Conservation (phyloP, 1,284 basidiomycete species). For the Ganoderma sinense region DNA sequence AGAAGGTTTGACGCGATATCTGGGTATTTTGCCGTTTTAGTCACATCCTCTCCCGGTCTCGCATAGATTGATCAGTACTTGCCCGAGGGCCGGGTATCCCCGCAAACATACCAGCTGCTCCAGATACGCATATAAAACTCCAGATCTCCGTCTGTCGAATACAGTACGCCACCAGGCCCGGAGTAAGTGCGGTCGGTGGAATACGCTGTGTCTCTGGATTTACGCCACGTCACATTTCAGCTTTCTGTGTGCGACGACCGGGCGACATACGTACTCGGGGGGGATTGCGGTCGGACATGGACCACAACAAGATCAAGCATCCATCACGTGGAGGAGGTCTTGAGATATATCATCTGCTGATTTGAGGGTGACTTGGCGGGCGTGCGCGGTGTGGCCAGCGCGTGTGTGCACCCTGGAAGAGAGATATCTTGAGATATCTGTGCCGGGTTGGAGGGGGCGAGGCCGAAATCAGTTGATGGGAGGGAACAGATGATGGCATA, state of each 20-base stretch:
- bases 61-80: background rate
- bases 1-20: slow-evolving; percentile 5
- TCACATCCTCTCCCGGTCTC: background rate
- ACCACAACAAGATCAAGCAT: slow-evolving; percentile 8
- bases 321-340: slow-evolving; percentile 17
- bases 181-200: background rate
- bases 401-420: slow-evolving; percentile 17
- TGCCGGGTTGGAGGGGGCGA: slow-evolving; percentile 9
- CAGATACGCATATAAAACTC: slow-evolving; percentile 4
- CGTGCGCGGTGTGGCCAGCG: slow-evolving; percentile 21
- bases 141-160: background rate
- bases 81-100: background rate
- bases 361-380: slow-evolving; percentile 22
- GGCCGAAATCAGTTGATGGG: slow-evolving; percentile 14
- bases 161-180: background rate
- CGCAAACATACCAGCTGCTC: background rate
- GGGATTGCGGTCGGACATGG: background rate
- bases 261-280: background rate
- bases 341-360: slow-evolving; percentile 28
- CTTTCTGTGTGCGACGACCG: background rate
- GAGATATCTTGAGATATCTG: slow-evolving; percentile 4
- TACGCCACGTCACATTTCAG: background rate
- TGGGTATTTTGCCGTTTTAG: background rate
- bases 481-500: slow-evolving; percentile 1
- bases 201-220: background rate